These are phyloP conservation scores for Metschnikowia dekortorum DNA, from an alignment of 805 yeast genomes.

Conservation along the genomic window DNA sequence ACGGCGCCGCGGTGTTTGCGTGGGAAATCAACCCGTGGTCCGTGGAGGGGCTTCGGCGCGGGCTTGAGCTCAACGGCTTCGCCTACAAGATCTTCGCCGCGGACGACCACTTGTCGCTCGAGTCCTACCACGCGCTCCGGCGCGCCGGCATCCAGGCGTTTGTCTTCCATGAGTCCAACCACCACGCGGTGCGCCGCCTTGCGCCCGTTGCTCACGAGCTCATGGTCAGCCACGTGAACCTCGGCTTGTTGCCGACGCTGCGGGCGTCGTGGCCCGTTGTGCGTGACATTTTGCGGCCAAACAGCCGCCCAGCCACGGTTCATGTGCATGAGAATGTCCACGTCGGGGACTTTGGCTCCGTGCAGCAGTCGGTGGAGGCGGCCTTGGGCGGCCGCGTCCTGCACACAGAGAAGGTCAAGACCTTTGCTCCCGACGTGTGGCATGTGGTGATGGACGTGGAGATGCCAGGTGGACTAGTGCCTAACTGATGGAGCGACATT, in stretches of 20 bases:
- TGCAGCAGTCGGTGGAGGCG: slow-evolving; percentile 19
- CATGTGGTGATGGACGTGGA: slow-evolving; percentile 51
- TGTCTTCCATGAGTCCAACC: slow-evolving; percentile 65
- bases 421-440: slow-evolving; percentile 85
- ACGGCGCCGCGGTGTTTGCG: slow-evolving; percentile 56
- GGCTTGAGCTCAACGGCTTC: slow-evolving; percentile 45
- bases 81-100: slow-evolving; percentile 3
- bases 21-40: slow-evolving; percentile 91
- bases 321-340: slow-evolving; percentile 80
- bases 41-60: slow-evolving; percentile 61
- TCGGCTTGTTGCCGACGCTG: slow-evolving; percentile 77
- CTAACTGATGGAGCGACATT: too few relatives aligned
- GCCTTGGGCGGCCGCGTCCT: slow-evolving; percentile 17
- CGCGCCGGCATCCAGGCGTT: slow-evolving; percentile 30
- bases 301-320: slow-evolving; percentile 21
- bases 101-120: slow-evolving; percentile 1
- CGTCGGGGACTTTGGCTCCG: slow-evolving; percentile 32
- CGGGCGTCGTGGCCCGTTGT: slow-evolving; percentile 51
- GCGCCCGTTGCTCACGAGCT: slow-evolving; percentile 6
- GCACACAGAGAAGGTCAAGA: slow-evolving; percentile 65
- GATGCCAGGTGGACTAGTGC: background rate
- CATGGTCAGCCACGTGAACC: slow-evolving; percentile 56
- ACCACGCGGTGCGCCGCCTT: slow-evolving; percentile 42
- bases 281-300: slow-evolving; percentile 1
- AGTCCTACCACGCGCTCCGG: background rate